Evolutionary conservation across 208 protist genomes (phyloP).

Genomic region (Leishmania mexicana): DNA sequence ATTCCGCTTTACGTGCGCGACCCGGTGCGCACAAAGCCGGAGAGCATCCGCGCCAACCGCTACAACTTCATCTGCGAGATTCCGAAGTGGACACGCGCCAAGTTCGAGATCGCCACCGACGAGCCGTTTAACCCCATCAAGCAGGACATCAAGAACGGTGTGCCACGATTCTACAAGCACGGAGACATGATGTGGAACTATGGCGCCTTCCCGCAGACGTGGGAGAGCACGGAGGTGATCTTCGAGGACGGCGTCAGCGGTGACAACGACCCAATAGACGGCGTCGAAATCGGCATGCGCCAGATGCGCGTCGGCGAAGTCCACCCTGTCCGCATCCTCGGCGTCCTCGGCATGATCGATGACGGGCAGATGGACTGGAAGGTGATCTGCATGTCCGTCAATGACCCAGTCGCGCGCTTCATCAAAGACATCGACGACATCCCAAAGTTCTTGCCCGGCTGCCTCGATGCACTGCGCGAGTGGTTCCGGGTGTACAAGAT

Average conservation of each 20-base stretch:
- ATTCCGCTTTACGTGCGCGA: slow-evolving; percentile 88
- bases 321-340: slow-evolving; percentile 88
- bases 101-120: slow-evolving; percentile 96
- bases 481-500: slow-evolving; percentile 95
- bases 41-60: slow-evolving; percentile 79
- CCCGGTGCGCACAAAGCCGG: slow-evolving; percentile 86
- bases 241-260: slow-evolving; percentile 84
- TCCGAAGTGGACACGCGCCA: slow-evolving; percentile 94
- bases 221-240: slow-evolving; percentile 93
- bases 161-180: slow-evolving; percentile 96
- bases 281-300: slow-evolving; percentile 89
- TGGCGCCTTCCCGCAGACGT: slow-evolving; percentile 96
- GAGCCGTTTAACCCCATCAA: slow-evolving; percentile 96
- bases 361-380: slow-evolving; percentile 96
- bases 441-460: slow-evolving; percentile 88
- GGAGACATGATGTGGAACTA: slow-evolving; percentile 98
- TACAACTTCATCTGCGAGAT: slow-evolving; percentile 96
- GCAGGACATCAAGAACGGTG: slow-evolving; percentile 96
- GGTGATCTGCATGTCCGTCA: slow-evolving; percentile 91
- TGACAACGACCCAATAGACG: slow-evolving; percentile 94
- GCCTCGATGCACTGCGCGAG: slow-evolving; percentile 87
- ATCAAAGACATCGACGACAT: slow-evolving; percentile 91
- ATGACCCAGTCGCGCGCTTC: slow-evolving; percentile 89
- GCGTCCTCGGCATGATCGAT: slow-evolving; percentile 94
- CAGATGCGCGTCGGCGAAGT: slow-evolving; percentile 87